These are phyloP conservation scores for Trametes villosa DNA, from an alignment of 768 basidiomycete species.

Conservation along the genomic window DNA sequence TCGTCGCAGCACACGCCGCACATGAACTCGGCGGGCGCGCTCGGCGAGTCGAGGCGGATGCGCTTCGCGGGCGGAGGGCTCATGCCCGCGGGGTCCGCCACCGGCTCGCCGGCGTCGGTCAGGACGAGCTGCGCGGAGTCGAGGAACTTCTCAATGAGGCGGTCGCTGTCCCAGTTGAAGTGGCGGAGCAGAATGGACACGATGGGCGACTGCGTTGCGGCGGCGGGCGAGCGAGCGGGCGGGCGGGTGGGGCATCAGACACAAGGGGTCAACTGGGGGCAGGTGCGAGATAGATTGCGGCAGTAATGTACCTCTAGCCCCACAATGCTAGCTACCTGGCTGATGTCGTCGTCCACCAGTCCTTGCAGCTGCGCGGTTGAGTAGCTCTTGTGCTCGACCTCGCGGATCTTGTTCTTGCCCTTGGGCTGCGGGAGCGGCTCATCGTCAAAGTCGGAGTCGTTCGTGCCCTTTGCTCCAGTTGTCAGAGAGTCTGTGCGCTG, in stretches of 20 bases:
- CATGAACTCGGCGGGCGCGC: slow-evolving; percentile 55
- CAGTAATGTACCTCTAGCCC: slow-evolving; percentile 34
- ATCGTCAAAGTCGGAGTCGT: slow-evolving; percentile 30
- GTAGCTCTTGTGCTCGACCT: slow-evolving; percentile 29
- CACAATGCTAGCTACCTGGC: slow-evolving; percentile 33
- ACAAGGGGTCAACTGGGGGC: slow-evolving; percentile 7
- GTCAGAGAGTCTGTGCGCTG: neutral
- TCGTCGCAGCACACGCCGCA: slow-evolving; percentile 92
- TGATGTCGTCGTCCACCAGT: slow-evolving; percentile 29
- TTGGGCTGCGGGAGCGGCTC: slow-evolving; percentile 26
- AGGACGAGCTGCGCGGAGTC: slow-evolving; percentile 82
- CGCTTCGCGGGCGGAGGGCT: slow-evolving; percentile 32
- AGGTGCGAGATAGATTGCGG: slow-evolving; percentile 9
- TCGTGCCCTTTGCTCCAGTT: slow-evolving; percentile 23
- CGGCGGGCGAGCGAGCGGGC: neutral
- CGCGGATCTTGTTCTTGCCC: slow-evolving; percentile 29
- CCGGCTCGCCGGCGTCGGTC: slow-evolving; percentile 36
- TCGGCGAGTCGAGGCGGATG: slow-evolving; percentile 30
- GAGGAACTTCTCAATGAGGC: slow-evolving; percentile 95
- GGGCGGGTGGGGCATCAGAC: neutral
- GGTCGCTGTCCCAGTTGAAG: slow-evolving; percentile 94
- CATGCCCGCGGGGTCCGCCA: slow-evolving; percentile 11
- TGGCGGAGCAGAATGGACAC: slow-evolving; percentile 82
- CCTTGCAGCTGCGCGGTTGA: slow-evolving; percentile 30
- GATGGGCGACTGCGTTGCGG: slow-evolving; percentile 54